Percentiles rank a stretch among this genome's conserved stretches.
These are phyloP conservation scores for Phytophthora uliginosa DNA, from an alignment of 352 stramenopile genomes.

Conservation along the genomic window DNA sequence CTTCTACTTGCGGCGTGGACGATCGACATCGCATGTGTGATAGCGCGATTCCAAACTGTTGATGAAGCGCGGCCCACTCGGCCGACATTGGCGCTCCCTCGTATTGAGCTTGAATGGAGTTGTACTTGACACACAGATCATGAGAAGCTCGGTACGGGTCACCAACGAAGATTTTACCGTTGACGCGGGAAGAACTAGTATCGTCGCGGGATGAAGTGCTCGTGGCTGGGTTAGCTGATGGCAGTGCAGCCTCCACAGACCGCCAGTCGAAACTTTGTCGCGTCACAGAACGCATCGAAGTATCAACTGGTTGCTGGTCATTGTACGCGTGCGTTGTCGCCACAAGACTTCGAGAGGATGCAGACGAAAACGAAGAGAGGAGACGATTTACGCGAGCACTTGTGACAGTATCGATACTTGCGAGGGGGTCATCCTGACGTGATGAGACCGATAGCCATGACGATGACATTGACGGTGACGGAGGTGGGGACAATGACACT, in stretches of 20 bases:
- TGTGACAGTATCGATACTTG: constrained; percentile 46
- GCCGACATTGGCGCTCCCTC: constrained; percentile 46
- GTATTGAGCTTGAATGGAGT: constrained; percentile 65
- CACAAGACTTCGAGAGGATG: constrained; percentile 31
- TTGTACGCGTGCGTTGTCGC: constrained; percentile 37
- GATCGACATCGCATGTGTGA: constrained; percentile 49
- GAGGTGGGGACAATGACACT: constrained; percentile 2
- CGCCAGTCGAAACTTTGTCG: constrained; percentile 41
- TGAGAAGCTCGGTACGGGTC: constrained; percentile 60
- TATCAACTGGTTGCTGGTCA: constrained; percentile 21
- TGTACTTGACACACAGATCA: constrained; percentile 63
- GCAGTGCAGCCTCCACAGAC: constrained; percentile 30
- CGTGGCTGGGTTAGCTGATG: background rate
- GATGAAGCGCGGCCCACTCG: constrained; percentile 49
- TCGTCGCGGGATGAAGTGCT: constrained; percentile 8
- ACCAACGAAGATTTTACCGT: constrained; percentile 54
- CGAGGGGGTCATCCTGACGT: constrained; percentile 47
- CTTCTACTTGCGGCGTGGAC: constrained; percentile 23
- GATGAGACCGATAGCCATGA: constrained; percentile 31
- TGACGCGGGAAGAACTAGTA: constrained; percentile 4
- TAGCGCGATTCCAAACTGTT: constrained; percentile 67
- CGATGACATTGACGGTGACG: constrained; percentile 24
- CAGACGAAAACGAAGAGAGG: constrained; percentile 40
- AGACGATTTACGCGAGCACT: constrained; percentile 48
- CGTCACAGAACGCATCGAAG: constrained; percentile 7